Evolutionary conservation across 2,329 filamentous ascomycete genomes (phyloP), one percentile per base, ranked within the genome.

Genomic region (Beauveria sp.): DNA sequence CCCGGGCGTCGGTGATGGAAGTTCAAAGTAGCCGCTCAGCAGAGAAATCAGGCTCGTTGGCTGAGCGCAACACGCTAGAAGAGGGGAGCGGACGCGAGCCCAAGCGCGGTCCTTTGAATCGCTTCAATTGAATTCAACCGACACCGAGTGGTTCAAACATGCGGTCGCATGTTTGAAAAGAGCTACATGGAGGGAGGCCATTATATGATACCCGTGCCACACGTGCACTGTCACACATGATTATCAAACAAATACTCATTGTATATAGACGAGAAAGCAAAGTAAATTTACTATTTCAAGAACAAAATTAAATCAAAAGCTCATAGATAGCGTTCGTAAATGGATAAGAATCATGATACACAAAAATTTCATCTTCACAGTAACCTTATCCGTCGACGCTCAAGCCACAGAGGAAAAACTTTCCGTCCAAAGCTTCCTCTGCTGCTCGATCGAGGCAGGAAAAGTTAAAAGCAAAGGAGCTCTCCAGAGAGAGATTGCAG

Each of bases 321-420:
- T 57, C 55, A 40, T 58, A 58, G 28, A 44, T 51, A 34, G 8
- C 26, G 4, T 12, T 22, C 30, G 46, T 43, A 43, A 37, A 56
- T 56, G 58, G 24, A 61, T 54, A 48, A 59, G 61, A 63, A 53
- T 62, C 47, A 40, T 52, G 37, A 44, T 59, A 46, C 56, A 59
- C 55, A 59, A 51, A 51, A 24, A 59, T 34, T n/a, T 41, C n/a
- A 14, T 34, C n/a, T 43, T 18, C 22, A 10, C 7, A 18, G 18
- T 14, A 44, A 22, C 20, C 40, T 24, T 24, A 7, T 6, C 18
- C 26, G 22, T 34, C 8, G 18, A 18, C 47, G n/a, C 16, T 28
- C 12, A n/a, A 43, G 26, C 54, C 28, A n/a, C 37, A 12, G 12
- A 18, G 12, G 18, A n/a, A 18, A 41, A 22, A 5, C 41, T 18